phyloP scores from a whole-genome alignment of 352 stramenopile genomes.

The Globisporangium cederbergense region DNA sequence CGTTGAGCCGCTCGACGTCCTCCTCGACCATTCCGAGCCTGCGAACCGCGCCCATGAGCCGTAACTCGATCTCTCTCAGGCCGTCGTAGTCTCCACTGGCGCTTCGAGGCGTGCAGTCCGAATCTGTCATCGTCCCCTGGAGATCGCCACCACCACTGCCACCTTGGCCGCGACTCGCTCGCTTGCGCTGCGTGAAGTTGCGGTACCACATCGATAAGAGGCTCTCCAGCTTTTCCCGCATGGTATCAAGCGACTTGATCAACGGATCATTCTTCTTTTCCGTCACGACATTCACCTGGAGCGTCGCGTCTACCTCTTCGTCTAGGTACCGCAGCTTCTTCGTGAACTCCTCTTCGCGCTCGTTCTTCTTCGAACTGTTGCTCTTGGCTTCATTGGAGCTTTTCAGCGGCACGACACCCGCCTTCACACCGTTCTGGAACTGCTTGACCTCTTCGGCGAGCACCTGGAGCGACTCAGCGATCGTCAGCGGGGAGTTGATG shows the following conservation, averaged over 20 bases:
- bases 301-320: slow-evolving; percentile 63
- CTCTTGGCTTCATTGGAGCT: slow-evolving; percentile 13
- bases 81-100: slow-evolving; percentile 22
- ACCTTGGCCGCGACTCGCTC: slow-evolving; percentile 10
- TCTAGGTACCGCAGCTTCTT: slow-evolving; percentile 60
- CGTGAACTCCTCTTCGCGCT: slow-evolving; percentile 44
- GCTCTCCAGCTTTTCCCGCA: slow-evolving; percentile 65
- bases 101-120: slow-evolving; percentile 15
- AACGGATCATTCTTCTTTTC: slow-evolving; percentile 79
- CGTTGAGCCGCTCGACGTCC: slow-evolving; percentile 58
- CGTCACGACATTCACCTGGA: slow-evolving; percentile 61
- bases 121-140: slow-evolving; percentile 11
- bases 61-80: slow-evolving; percentile 54
- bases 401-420: slow-evolving; percentile 38
- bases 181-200: slow-evolving; percentile 44
- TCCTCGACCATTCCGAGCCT: slow-evolving; percentile 56
- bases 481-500: slow-evolving; percentile 52
- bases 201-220: slow-evolving; percentile 68
- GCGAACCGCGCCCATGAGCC: slow-evolving; percentile 52
- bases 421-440: slow-evolving; percentile 45
- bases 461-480: slow-evolving; percentile 53
- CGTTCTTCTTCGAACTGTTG: slow-evolving; percentile 23
- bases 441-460: slow-evolving; percentile 58
- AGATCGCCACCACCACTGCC: slow-evolving; percentile 20
- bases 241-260: slow-evolving; percentile 59